Conservation (phyloP, 2,329 filamentous ascomycete species). For the Didymella keratinophila region DNA sequence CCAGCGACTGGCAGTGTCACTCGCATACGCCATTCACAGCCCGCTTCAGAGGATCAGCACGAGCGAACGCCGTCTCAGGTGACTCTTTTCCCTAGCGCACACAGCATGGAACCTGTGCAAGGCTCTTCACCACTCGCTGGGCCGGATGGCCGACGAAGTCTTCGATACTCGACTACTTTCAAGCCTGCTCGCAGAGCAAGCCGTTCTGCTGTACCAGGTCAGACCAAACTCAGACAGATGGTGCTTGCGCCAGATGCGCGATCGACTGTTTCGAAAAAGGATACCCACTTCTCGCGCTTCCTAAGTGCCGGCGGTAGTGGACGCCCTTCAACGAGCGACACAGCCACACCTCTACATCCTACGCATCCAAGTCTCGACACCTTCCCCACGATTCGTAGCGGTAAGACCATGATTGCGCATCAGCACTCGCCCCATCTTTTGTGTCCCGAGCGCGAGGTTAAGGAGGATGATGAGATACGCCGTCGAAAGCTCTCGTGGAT, state of each 20-base stretch:
- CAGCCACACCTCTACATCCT: slow-evolving; percentile 36
- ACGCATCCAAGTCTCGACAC: slow-evolving; percentile 28
- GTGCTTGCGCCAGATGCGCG: slow-evolving; percentile 39
- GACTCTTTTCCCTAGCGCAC: slow-evolving; percentile 30
- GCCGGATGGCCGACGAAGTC: slow-evolving; percentile 20
- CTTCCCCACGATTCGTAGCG: slow-evolving; percentile 20
- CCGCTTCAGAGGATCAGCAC: slow-evolving; percentile 10
- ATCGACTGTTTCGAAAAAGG: slow-evolving; percentile 30
- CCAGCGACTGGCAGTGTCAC: slow-evolving; percentile 34
- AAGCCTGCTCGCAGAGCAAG: slow-evolving; percentile 30
- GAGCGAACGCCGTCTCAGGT: slow-evolving; percentile 36
- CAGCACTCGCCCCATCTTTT: slow-evolving; percentile 42
- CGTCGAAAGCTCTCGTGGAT: slow-evolving; percentile 44
- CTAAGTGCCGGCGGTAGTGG: slow-evolving; percentile 26
- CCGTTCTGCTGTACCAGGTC: slow-evolving; percentile 43
- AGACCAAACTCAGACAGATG: slow-evolving; percentile 48
- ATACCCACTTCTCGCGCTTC: slow-evolving; percentile 33
- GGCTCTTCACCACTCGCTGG: slow-evolving; percentile 22
- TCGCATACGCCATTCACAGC: slow-evolving; percentile 24
- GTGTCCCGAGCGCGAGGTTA: slow-evolving; percentile 35
- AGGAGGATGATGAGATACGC: slow-evolving; percentile 37
- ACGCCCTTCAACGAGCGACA: slow-evolving; percentile 45
- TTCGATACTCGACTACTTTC: slow-evolving; percentile 30
- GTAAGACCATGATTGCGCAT: slow-evolving; percentile 4
- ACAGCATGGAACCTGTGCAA: slow-evolving; percentile 24